phyloP scores from a whole-genome alignment of 73 alveolate genomes.

The Halteria grandinella region DNA sequence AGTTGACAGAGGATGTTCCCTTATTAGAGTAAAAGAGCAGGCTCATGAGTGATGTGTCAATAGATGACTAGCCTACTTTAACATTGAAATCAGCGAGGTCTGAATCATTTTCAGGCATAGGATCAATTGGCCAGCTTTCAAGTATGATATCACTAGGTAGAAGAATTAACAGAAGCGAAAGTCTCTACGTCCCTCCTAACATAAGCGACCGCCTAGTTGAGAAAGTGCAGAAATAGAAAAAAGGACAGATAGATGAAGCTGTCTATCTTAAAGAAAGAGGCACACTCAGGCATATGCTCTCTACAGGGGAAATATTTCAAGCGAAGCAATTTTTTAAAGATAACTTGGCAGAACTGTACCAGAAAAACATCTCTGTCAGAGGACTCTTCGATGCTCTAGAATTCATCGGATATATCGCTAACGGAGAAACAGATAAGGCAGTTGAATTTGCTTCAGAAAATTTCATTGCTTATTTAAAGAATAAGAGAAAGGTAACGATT shows the following conservation, averaged over 20 bases:
- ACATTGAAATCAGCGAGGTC: background rate
- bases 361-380: background rate
- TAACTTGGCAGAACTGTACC: background rate
- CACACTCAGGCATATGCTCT: constrained; percentile 7
- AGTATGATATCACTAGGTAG: background rate
- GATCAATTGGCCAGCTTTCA: background rate
- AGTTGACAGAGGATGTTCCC: background rate
- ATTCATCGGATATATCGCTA: no score
- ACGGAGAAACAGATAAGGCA: constrained; percentile 9
- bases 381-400: constrained; percentile 5
- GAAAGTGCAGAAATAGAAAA: constrained; percentile 12
- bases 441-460: constrained; percentile 6
- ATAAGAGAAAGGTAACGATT: no score
- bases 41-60: background rate
- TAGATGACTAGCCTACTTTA: background rate
- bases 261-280: constrained; percentile 34
- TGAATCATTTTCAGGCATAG: background rate
- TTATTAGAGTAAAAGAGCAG: no score
- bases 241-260: background rate
- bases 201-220: constrained; percentile 19
- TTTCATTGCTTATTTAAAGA: no score
- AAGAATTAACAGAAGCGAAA: constrained; percentile 26
- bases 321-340: background rate
- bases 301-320: background rate
- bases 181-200: constrained; percentile 17